Evolutionary conservation across 768 basidiomycete genomes (phyloP).

Genomic region (Lanmaoa pseudosensibilis): DNA sequence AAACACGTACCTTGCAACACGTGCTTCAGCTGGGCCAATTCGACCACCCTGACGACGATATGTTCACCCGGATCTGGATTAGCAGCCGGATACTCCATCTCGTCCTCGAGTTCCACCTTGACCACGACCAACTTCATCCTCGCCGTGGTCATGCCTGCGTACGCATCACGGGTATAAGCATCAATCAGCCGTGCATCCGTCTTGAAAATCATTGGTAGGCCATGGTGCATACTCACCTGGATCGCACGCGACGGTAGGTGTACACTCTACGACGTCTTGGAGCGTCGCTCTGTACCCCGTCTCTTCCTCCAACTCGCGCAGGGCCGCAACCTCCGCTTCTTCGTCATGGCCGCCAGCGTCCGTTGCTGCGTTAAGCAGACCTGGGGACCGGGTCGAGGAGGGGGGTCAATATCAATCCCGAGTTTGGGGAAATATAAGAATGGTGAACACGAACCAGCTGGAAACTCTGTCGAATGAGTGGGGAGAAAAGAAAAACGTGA

Average conservation of each 20-base stretch:
- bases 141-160: conserved; percentile 85
- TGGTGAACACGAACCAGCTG: conserved; percentile 46
- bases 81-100: conserved; percentile 67
- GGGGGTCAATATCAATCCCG: background rate
- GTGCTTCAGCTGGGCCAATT: conserved; percentile 58
- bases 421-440: conserved; percentile 16
- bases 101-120: conserved; percentile 62
- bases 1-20: conserved; percentile 65
- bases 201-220: background rate
- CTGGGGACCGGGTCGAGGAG: conserved; percentile 34
- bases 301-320: conserved; percentile 91
- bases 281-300: conserved; percentile 76
- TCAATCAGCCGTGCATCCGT: background rate
- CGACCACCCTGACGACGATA: conserved; percentile 72
- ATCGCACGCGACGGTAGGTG: conserved; percentile 63
- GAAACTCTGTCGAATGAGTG: too few species aligned
- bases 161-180: too few species aligned
- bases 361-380: conserved; percentile 74
- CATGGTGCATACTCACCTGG: conserved; percentile 50
- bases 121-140: conserved; percentile 88
- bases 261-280: conserved; percentile 55
- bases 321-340: conserved; percentile 73
- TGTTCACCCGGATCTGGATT: conserved; percentile 86
- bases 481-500: background rate
- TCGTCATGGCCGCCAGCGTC: conserved; percentile 40